phyloP scores from a whole-genome alignment of 1,139 yeast species.

The Suhomyces bribrorum region DNA sequence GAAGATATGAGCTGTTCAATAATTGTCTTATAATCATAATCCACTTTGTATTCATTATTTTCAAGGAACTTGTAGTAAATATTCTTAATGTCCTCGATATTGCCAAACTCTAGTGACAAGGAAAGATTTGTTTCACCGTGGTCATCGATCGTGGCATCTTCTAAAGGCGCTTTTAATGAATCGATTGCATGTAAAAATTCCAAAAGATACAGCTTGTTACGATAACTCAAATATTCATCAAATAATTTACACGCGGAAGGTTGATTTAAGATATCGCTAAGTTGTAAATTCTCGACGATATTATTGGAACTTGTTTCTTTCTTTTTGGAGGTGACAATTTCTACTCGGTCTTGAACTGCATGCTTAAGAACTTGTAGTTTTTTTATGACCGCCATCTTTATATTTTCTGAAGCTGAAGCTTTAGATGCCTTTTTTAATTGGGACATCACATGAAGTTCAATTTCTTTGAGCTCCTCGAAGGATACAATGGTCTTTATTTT shows the following conservation, averaged over 20 bases:
- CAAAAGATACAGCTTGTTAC: conserved; percentile 44
- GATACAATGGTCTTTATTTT: conserved; percentile 18
- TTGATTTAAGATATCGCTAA: conserved; percentile 30
- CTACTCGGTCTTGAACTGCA: conserved; percentile 12
- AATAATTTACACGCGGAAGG: conserved; percentile 53
- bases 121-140: conserved; percentile 27
- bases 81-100: conserved; percentile 44
- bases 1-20: conserved; percentile 10
- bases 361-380: conserved; percentile 16
- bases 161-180: conserved; percentile 70
- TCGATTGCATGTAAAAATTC: conserved; percentile 72
- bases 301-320: conserved; percentile 2
- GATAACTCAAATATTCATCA: conserved; percentile 55
- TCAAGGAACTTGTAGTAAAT: conserved; percentile 12
- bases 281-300: conserved; percentile 12
- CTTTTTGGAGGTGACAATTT: background rate
- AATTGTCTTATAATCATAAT: conserved; percentile 7
- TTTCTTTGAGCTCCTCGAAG: conserved; percentile 25
- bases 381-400: conserved; percentile 9
- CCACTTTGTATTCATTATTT: conserved; percentile 7
- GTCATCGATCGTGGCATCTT: conserved; percentile 36
- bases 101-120: conserved; percentile 41
- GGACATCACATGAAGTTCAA: conserved; percentile 21
- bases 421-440: conserved; percentile 19
- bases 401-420: conserved; percentile 5